Conservation (phyloP, 129 eudicot species). For the Pseudognaphalium luteoalbum region DNA sequence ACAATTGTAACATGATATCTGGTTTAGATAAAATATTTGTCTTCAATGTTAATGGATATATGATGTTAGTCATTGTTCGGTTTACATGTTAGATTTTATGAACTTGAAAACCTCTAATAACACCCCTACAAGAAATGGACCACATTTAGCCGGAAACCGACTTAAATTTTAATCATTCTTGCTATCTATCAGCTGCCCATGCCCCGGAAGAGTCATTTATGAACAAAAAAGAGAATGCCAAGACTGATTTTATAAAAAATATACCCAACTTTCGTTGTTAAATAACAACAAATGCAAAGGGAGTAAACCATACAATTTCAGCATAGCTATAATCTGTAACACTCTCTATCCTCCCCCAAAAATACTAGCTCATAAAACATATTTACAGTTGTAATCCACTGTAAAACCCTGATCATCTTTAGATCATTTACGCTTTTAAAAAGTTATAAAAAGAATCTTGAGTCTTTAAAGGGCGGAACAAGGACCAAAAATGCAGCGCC, state of each 20-base stretch:
- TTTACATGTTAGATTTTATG: too few species aligned
- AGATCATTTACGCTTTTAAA: background rate
- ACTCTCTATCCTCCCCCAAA: conserved; percentile 10
- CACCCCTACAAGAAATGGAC: too few species aligned
- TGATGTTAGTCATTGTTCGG: too few species aligned
- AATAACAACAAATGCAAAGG: background rate
- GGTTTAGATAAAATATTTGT: too few species aligned
- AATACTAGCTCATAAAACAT: conserved; percentile 14
- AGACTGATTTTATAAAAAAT: background rate
- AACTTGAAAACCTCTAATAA: too few species aligned
- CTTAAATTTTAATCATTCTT: too few species aligned
- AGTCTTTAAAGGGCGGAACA: conserved; percentile 1
- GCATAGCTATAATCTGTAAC: conserved; percentile 17
- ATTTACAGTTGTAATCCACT: conserved; percentile 34
- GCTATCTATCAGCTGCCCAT: too few species aligned
- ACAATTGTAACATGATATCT: too few species aligned
- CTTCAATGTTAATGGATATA: too few species aligned
- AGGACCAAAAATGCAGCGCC: conserved; percentile 23
- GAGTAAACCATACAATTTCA: conserved; percentile 13
- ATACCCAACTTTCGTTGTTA: background rate
- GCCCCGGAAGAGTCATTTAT: background rate
- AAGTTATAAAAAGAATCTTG: background rate
- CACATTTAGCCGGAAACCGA: too few species aligned
- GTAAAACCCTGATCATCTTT: conserved; percentile 19
- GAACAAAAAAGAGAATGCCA: too few species aligned